A percentile compares a stretch with the other conserved stretches of the same genome.
phyloP scores from a whole-genome alignment of 352 stramenopile genomes.

The Elongisporangium undulatum region DNA sequence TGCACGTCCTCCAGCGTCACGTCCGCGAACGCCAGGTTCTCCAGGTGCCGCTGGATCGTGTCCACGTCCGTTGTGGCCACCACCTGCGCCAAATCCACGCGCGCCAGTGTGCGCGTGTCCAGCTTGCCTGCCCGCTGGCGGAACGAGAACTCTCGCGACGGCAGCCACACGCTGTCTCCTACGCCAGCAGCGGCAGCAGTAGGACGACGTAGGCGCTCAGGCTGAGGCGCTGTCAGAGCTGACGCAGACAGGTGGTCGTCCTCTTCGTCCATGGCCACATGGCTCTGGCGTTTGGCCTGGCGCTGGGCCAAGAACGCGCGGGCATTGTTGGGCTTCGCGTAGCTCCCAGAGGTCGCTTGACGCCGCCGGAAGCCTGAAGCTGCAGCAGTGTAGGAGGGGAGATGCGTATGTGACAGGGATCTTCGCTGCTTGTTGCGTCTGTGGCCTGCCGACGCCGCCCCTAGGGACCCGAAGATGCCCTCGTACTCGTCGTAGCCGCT shows the following conservation, averaged over 20 bases:
- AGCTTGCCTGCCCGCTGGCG: slow-evolving; percentile 70
- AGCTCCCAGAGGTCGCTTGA: slow-evolving; percentile 6
- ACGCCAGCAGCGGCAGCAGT: slow-evolving; percentile 7
- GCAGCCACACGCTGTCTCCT: slow-evolving; percentile 56
- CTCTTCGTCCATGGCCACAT: background rate
- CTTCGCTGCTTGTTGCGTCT: background rate
- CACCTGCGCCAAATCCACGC: slow-evolving; percentile 68
- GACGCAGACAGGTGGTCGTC: background rate
- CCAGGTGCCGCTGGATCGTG: slow-evolving; percentile 65
- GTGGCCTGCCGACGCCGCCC: background rate
- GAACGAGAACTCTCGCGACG: slow-evolving; percentile 69
- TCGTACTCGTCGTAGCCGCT: slow-evolving; percentile 67
- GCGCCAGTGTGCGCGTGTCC: slow-evolving; percentile 63
- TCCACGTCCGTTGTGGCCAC: slow-evolving; percentile 73
- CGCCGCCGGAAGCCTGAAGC: background rate
- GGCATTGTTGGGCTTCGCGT: background rate
- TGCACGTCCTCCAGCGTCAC: slow-evolving; percentile 80
- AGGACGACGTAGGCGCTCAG: background rate
- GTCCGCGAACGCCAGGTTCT: slow-evolving; percentile 80
- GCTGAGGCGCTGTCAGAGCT: background rate
- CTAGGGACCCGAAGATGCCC: slow-evolving; percentile 49
- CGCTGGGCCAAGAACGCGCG: slow-evolving; percentile 15
- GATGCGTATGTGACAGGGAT: background rate
- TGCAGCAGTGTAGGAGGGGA: background rate
- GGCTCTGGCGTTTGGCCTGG: slow-evolving; percentile 6